Evolutionary conservation across 208 protist genomes (phyloP), one percentile per base, ranked within the genome.

Genomic region (Strigomonas culicis): DNA sequence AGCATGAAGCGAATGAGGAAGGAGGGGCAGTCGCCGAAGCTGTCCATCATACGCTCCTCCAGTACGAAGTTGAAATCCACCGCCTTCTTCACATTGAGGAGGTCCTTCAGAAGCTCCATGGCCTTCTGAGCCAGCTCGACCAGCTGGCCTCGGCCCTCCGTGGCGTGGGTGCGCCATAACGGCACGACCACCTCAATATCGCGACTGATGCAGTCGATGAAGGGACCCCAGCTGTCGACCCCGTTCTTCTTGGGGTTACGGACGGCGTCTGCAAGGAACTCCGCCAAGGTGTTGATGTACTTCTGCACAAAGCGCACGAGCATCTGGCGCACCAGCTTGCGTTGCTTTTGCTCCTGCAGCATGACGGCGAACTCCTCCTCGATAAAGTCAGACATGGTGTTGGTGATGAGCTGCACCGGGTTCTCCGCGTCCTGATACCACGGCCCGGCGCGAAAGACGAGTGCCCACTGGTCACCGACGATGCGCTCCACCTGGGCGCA

Each of bases 21-120:
- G 2, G 84, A 89, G 13, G 90, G 90, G 56, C 79, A 91, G 69
- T 95, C 90, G 28, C 85, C 90, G 71, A 93, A 95, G 70, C 88
- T 76, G 47, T 92, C 84, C 13, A 95, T 70, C 28, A 95, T 67
- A 27, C 77, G 74, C 41, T 87, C 72, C 55, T 90, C 81, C 11
- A 95, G 55, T 21, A 92, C 68, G 60, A 84, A 93, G 24, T 79
- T 72, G 52, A 95, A 86, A 60, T 93, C 86, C 0, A 87, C 84
- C 0, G 72, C 67, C 49, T 90, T 93, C 44, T 73, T 74, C 24
- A 90, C 79, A 17, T 70, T 62, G 22, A 92, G 72, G 62, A 95
- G 80, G 51, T 66, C 70, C 62, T 77, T 84, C 27, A 79, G 51
- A 13, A 90, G 34, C 55, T 88, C 76, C 24, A 95, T 47, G 27